Evolutionary conservation across 306 rosid species (phyloP), one percentile per base, ranked within the genome.

Genomic region (Quercus engelmannii): DNA sequence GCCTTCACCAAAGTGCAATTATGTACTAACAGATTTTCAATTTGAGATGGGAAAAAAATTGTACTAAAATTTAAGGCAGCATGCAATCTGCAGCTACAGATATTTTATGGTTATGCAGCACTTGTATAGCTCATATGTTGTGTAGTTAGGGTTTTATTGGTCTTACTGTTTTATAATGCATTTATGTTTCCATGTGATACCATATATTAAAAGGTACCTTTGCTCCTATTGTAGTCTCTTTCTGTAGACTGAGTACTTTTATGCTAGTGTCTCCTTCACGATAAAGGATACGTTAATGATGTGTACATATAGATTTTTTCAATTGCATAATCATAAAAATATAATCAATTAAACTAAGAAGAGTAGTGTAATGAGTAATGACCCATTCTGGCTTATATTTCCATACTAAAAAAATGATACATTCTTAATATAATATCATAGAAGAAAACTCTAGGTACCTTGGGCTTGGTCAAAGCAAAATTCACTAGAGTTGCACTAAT

Each of bases 381-480:
- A 83, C 84, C 49, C 55, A 55, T 76, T 85, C 79, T 76, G 78
- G 80, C 74, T 59, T 56, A 56, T 64, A 35, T 23, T 15, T 17
- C 67, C 38, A 73, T 74, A 19, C 30, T 13, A 49, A 54, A 71
- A 70, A 75, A 43, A 80, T 73, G 41, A 51, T 26, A 18, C 30
- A 79, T 76, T 86, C 17, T 58, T 46, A 74, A 64, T 67, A 35
- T 54, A 73, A 78, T 55, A 38, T 49, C 57, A 49, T 55, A 20
- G 49, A 62, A 81, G 78, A 77, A 57, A 78, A 82, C 72, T 68
- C 15, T 52, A 31, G 78, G 79, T 79, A 68, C 74, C 84, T 38
- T 84, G 85, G 90, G 73, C 89, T 72, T 15, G 43, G 87, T 88
- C 91, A 90, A 88, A 75, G 61, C 46, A 72, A 55, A 71, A 61